Evolutionary conservation across 2,329 filamentous ascomycete species (phyloP), one percentile per base, ranked within the genome.

Genomic region (Zopfia rhizophila): DNA sequence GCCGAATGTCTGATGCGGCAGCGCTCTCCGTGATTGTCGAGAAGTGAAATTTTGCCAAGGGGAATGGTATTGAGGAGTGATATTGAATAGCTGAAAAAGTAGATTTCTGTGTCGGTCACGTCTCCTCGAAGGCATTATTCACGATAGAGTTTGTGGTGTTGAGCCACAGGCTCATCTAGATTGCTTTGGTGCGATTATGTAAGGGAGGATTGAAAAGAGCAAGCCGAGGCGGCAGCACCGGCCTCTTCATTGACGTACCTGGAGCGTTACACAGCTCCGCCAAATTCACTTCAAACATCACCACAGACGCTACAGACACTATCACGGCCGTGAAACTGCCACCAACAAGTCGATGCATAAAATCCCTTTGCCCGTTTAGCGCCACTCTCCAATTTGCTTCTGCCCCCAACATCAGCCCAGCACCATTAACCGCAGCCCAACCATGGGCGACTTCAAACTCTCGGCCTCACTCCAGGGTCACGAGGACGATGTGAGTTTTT

Each of bases 391-490:
- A 46, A 29, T 23, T 38, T 19, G 23, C 32, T 25, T 41, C 46
- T 45, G 37, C 43, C 48, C 42, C 48, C 38, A 19, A 35, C 45
- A 32, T 41, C 41, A 36, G 38, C 48, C 56, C 44, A 35, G 41
- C 42, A 33, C 38, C 52, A 38, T 49, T 43, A 41, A 39, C 36
- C 38, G 17, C 39, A 24, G 13, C 31, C 24, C 54, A 55, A 66
- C 61, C 56, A 92, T 93, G 88, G 78, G 82, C 73, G 87, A 91
- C 70, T 97, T 91, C 82, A 96, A 93, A 82, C 85, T 99, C 66
- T 96, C 94, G 52, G 91, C 93, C 60, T 89, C 90, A 67, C 82
- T 99, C 58, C 78, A 86, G 60, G 93, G 91, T 66, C 94, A 99
- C 72, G 89, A 94, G 72, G 88, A 94, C 71, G 94, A 99, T 84